Base-by-base conservation (phyloP, 768 basidiomycete genomes). In the Tremella fuciformis region DNA sequence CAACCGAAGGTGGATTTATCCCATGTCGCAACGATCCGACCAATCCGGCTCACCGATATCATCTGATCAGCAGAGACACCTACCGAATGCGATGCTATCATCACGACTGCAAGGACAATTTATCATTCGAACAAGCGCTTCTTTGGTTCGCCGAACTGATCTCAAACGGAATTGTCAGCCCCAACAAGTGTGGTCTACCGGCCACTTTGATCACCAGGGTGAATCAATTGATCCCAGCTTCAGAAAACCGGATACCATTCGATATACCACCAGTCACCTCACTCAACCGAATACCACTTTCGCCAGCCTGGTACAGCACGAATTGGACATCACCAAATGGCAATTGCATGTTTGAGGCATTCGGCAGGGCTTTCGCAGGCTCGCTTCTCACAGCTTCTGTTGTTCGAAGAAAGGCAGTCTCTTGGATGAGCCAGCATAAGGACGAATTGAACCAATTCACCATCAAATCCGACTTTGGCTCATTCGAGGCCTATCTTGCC, bases 321-420 rank as follows among this genome's bases (percentile, higher is more conserved):
- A 51, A 25, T 16, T 51, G 50, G 50, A 51, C 50, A 8, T 15
- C 9, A 25, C 21, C n/a, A 13, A 26, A 51, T 51, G 50, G 50
- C 8, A 51, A 51, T 26, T 51, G 50, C 24, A 51, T 51, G 50
- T 51, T 51, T 34, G 19, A 19, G 34, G 50, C 50, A 7, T 51
- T 51, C 25, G 50, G n/a, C 22, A 51, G 24, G 26, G 50, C 13
- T 24, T 13, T 51, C 9, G 50, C 21, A 13, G 50, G 25, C n/a
- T 15, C 16, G 7, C 11, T 7, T 7, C 16, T 9, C 15, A 19
- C 7, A 24, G 16, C 16, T 19, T 9, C 9, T 13, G 9, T 18
- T 15, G 26, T 34, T 16, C 22, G 50, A 19, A 19, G 8, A 9
- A 26, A 11, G 9, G 50, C 50, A 11, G 24, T 51, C 22, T 7